Base-by-base conservation (phyloP, 176 grass and related monocot species). In the Aegilops longissima region DNA sequence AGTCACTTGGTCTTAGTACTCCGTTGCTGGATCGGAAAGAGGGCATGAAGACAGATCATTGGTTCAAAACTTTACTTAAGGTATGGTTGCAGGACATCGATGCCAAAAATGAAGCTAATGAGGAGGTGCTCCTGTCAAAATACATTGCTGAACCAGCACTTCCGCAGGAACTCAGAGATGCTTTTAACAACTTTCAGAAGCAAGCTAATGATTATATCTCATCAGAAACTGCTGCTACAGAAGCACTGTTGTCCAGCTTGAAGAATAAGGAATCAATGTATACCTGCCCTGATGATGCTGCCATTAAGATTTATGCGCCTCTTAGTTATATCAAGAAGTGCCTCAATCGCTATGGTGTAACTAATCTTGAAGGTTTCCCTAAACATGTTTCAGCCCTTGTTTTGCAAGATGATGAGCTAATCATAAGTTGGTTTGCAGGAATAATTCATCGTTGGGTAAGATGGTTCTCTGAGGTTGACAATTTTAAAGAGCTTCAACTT, bases 41-140 rank as follows among this genome's bases (percentile, higher is more conserved):
- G n/a, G 92, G 93, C 21, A 98, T 98, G 96, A 87, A 92, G 90
- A 95, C 96, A 69, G 96, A 98, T 65, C 93, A 98, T 87, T 98
- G 96, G 93, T 95, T 91, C 86, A 98, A 98, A 86, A 90, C 92
- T 51, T 83, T 95, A 21, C 88, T 98, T 10, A 98, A 95, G 82
- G 86, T 95, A 65, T 98, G 96, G 96, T 89, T 98, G 90, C 86
- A 98, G 84, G 90, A 94, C 64, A 66, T 93, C 82, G 92, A 91
- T 92, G 90, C 88, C 40, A 94, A 91, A 91, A 56, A 82, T 24
- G 88, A 92, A 93, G 65, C 70, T 76, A 91, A 87, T 80, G 93
- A 95, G 82, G 61, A 92, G 68, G 66, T 91, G 34, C 83, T 98
- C 73, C 91, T 98, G 66, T 95, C 93, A 36, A 95, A 98, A 90